phyloP scores from a whole-genome alignment of 345 rosid species.

The Pseudoturritis turrita region DNA sequence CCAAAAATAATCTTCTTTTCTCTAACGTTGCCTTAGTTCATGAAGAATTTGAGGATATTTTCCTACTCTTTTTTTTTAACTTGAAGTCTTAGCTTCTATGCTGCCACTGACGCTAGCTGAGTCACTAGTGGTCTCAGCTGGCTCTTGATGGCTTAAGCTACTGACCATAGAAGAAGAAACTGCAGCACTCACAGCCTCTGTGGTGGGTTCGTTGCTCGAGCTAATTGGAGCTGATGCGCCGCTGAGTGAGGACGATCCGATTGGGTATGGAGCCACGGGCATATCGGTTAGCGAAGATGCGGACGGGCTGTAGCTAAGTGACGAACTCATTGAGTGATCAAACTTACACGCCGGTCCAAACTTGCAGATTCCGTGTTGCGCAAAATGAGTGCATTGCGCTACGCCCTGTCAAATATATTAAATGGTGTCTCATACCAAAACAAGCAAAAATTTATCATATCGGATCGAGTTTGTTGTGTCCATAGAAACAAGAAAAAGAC shows the following conservation, averaged over 20 bases:
- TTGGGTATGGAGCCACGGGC: conserved; percentile 84
- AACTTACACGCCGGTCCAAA: conserved; percentile 75
- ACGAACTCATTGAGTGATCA: conserved; percentile 70
- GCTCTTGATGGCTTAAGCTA: conserved; percentile 37
- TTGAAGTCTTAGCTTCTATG: conserved; percentile 31
- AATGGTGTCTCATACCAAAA: background rate
- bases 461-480: background rate
- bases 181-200: conserved; percentile 41
- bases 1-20: conserved; percentile 34
- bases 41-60: conserved; percentile 19
- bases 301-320: conserved; percentile 77
- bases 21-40: conserved; percentile 22
- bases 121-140: conserved; percentile 44
- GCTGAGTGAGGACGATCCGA: conserved; percentile 54
- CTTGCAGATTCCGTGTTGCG: conserved; percentile 70
- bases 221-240: conserved; percentile 47
- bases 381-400: conserved; percentile 57
- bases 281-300: conserved; percentile 89
- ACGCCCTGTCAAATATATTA: conserved; percentile 50
- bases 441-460: background rate
- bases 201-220: conserved; percentile 44
- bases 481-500: conserved; percentile 16
- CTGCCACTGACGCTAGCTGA: conserved; percentile 35
- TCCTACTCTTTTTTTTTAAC: conserved; percentile 4
- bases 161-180: conserved; percentile 17